Conservation (phyloP, 2,329 filamentous ascomycete genomes). For the Byssoonygena ceratinophila region DNA sequence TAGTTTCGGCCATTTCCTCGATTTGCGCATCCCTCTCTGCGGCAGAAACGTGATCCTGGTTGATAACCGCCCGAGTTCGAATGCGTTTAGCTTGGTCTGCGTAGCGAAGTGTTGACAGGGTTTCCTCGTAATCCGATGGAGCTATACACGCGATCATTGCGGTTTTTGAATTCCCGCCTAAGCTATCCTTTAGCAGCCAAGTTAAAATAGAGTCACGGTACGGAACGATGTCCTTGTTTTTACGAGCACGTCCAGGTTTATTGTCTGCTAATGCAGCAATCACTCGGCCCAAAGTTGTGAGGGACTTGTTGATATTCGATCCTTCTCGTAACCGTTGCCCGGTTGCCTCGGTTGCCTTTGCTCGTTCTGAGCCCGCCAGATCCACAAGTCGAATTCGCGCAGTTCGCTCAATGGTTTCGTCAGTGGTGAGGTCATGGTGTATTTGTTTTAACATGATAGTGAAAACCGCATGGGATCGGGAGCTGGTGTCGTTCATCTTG, state of each 20-base stretch:
- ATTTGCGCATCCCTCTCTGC: conserved; percentile 94
- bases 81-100: conserved; percentile 97
- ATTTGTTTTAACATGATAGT: conserved; percentile 98
- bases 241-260: conserved; percentile 51
- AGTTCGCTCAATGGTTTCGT: conserved; percentile 90
- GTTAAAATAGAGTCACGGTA: conserved; percentile 80
- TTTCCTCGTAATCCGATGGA: conserved; percentile 93
- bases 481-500: conserved; percentile 99
- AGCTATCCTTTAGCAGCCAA: conserved; percentile 86
- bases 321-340: conserved; percentile 84
- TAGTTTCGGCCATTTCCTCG: conserved; percentile 87
- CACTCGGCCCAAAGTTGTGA: conserved; percentile 88
- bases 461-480: conserved; percentile 92
- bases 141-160: conserved; percentile 98
- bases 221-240: conserved; percentile 66
- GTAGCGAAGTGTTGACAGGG: conserved; percentile 87
- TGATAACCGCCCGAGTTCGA: conserved; percentile 84
- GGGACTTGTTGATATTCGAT: conserved; percentile 97
- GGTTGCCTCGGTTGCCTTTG: conserved; percentile 90
- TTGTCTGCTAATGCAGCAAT: conserved; percentile 79
- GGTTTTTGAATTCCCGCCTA: conserved; percentile 95
- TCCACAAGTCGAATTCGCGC: conserved; percentile 92
- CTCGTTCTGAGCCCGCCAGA: conserved; percentile 85
- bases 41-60: conserved; percentile 85
- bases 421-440: conserved; percentile 91